Evolutionary conservation across 106 monocot genomes (phyloP).

Genomic region (Gastrodia elata): DNA sequence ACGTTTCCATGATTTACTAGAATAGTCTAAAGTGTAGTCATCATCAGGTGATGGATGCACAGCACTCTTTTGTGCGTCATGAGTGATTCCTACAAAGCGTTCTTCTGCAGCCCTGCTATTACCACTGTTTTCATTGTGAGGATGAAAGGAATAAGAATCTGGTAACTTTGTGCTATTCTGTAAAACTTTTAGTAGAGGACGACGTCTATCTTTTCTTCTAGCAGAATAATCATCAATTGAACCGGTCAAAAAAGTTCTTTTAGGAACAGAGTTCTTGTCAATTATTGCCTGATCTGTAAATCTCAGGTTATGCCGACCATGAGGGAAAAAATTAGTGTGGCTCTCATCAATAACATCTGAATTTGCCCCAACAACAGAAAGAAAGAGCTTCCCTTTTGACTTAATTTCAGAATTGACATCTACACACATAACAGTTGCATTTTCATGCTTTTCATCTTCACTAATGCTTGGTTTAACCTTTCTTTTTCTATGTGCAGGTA

Average conservation of each 20-base stretch:
- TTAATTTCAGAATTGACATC: constrained; percentile 46
- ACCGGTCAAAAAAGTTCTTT: constrained; percentile 25
- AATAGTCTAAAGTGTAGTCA: constrained; percentile 22
- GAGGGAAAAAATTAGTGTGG: constrained; percentile 14
- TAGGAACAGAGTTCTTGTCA: constrained; percentile 17
- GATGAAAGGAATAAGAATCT: constrained; percentile 17
- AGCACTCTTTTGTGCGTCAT: constrained; percentile 18
- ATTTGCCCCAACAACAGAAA: constrained; percentile 22
- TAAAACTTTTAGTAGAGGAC: constrained; percentile 58
- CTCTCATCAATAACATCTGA: constrained; percentile 15
- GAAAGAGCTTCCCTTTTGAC: constrained; percentile 35
- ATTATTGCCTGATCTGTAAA: constrained; percentile 11
- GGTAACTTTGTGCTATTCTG: constrained; percentile 53
- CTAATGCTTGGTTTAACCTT: constrained; percentile 16
- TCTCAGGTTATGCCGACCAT: constrained; percentile 7
- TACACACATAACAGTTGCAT: constrained; percentile 31
- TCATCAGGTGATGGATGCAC: constrained; percentile 24
- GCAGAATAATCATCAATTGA: constrained; percentile 28
- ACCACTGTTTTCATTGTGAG: constrained; percentile 8
- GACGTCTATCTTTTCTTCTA: constrained; percentile 59
- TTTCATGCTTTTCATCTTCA: constrained; percentile 36
- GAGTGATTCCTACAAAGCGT: constrained; percentile 2
- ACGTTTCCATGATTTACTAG: constrained; percentile 25
- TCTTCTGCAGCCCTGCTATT: constrained; percentile 11
- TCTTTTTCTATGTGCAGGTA: constrained; percentile 18